These are phyloP conservation scores for Apostasia ramifera DNA, from an alignment of 106 monocot genomes.

Conservation along the genomic window DNA sequence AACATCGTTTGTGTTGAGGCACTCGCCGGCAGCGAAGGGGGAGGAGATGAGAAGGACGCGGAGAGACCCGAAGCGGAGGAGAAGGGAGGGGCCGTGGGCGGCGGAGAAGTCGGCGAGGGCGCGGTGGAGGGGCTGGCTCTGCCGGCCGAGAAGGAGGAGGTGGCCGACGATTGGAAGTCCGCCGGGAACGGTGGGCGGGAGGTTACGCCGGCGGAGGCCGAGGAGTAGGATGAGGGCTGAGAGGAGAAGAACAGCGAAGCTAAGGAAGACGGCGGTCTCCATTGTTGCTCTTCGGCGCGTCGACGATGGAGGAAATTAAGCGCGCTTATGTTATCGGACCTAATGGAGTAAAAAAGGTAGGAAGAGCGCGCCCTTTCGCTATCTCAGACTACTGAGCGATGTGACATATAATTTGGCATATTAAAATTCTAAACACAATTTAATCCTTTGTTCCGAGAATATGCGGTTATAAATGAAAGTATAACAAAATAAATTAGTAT, in stretches of 20 bases:
- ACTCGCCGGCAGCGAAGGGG: background rate
- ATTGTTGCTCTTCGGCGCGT: background rate
- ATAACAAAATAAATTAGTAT: too few species aligned
- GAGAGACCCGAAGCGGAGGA: background rate
- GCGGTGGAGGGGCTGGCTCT: background rate
- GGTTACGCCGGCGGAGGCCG: background rate
- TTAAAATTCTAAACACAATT: too few species aligned
- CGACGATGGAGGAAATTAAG: too few species aligned
- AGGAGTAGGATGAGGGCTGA: background rate
- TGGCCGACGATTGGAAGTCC: conserved; percentile 7
- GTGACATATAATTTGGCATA: too few species aligned
- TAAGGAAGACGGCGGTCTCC: background rate
- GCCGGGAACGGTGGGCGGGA: background rate
- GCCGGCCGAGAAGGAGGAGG: background rate
- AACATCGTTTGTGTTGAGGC: background rate
- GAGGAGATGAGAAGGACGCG: conserved; percentile 5
- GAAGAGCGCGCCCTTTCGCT: too few species aligned
- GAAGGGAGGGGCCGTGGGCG: background rate
- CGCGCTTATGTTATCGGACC: too few species aligned
- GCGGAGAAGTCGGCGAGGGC: background rate
- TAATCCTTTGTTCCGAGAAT: too few species aligned
- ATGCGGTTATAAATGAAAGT: too few species aligned
- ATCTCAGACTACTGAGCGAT: too few species aligned
- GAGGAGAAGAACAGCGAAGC: background rate
- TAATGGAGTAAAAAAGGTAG: too few species aligned